Conservation (phyloP, 192 early-diverging fungal genomes). For the Podila verticillata region DNA sequence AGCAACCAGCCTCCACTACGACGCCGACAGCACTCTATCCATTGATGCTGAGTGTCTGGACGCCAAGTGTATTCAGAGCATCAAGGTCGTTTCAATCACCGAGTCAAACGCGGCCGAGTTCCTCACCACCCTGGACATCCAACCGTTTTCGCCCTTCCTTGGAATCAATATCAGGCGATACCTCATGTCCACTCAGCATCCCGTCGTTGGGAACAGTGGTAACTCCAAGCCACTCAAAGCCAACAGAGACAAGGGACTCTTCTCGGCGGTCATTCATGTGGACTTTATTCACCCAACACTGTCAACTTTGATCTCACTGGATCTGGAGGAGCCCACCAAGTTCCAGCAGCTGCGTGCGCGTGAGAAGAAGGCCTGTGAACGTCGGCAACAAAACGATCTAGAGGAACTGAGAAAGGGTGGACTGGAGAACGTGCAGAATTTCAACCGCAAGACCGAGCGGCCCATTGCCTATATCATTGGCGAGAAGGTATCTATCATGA, state of each 20-base stretch:
- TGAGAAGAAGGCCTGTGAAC: conserved; percentile 63
- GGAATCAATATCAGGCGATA: conserved; percentile 62
- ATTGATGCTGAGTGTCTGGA: conserved; percentile 1
- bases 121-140: conserved; percentile 46
- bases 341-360: conserved; percentile 63
- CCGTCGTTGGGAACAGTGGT: conserved; percentile 65
- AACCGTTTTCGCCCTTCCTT: conserved; percentile 27
- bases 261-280: conserved; percentile 54
- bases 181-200: conserved; percentile 55
- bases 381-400: conserved; percentile 42
- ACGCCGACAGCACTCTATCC: neutral
- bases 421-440: conserved; percentile 17
- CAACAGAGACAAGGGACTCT: conserved; percentile 68
- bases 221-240: conserved; percentile 62
- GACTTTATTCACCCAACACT: conserved; percentile 54
- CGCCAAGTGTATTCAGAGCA: conserved; percentile 19
- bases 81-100: conserved; percentile 29
- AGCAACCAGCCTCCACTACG: neutral
- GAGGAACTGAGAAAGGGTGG: conserved; percentile 56
- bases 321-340: conserved; percentile 60
- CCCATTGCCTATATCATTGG: conserved; percentile 62
- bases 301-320: conserved; percentile 16
- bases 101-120: conserved; percentile 50
- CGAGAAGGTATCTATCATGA: conserved; percentile 50
- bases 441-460: conserved; percentile 33